Conservation (phyloP, 768 basidiomycete species). For the Mycena rosella region DNA sequence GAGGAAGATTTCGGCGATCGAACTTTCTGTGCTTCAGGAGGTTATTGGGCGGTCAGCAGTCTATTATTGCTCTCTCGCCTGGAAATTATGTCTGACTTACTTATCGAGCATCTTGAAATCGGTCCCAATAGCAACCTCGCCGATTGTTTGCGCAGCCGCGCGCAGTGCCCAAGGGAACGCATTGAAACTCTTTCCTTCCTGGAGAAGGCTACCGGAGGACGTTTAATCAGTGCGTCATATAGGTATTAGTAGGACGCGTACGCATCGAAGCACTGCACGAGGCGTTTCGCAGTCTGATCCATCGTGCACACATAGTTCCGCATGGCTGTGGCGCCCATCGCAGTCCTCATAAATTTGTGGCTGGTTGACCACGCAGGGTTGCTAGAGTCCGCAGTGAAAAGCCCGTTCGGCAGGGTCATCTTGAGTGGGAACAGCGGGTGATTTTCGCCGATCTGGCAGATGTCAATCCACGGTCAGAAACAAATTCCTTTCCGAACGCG, state of each 20-base stretch:
- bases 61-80: too few species aligned
- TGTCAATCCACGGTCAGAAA: too few species aligned
- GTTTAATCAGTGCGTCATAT: too few species aligned
- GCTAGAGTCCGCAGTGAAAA: constrained; percentile 31
- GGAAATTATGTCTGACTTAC: constrained; percentile 2
- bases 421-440: constrained; percentile 31
- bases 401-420: constrained; percentile 19
- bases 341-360: constrained; percentile 36
- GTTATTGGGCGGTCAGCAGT: too few species aligned
- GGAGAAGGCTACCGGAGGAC: background rate
- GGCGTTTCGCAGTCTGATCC: constrained; percentile 26
- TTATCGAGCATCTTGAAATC: constrained; percentile 33
- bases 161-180: constrained; percentile 30
- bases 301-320: constrained; percentile 30
- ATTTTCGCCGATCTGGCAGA: constrained; percentile 20
- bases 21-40: constrained; percentile 7
- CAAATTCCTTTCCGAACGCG: background rate
- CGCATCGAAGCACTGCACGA: constrained; percentile 26
- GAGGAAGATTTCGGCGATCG: constrained; percentile 13
- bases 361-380: constrained; percentile 27
- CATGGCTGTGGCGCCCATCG: constrained; percentile 35
- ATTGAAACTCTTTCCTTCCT: constrained; percentile 13
- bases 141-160: constrained; percentile 31
- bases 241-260: background rate
- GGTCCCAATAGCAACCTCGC: constrained; percentile 27